phyloP scores from a whole-genome alignment of 441 rosid species.

The Theobroma grandiflorum region DNA sequence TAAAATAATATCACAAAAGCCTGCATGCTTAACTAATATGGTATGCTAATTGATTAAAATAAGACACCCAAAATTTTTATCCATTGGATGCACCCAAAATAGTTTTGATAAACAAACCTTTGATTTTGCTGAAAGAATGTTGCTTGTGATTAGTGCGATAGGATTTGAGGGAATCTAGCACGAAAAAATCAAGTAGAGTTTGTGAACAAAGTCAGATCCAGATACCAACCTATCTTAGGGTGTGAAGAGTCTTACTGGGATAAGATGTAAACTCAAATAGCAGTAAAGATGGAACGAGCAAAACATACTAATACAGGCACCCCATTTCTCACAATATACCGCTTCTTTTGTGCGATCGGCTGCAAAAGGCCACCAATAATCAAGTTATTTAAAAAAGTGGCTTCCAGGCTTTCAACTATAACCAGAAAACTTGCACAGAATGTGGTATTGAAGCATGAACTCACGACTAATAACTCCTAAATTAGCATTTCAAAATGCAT shows the following conservation, averaged over 20 bases:
- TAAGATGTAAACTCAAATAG: conserved; percentile 5
- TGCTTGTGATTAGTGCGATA: conserved; percentile 65
- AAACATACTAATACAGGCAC: conserved; percentile 72
- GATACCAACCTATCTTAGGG: conserved; percentile 23
- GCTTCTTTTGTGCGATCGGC: conserved; percentile 82
- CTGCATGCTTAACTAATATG: background rate
- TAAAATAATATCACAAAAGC: conserved; percentile 1
- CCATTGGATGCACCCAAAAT: background rate
- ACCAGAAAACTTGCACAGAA: background rate
- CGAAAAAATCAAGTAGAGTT: conserved; percentile 32
- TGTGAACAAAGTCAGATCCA: conserved; percentile 13
- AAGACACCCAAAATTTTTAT: background rate
- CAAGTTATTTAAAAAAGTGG: background rate
- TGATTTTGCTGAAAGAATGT: conserved; percentile 75
- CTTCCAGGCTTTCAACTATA: background rate
- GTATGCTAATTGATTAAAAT: background rate
- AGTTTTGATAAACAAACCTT: conserved; percentile 65
- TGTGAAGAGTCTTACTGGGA: background rate
- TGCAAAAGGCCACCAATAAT: conserved; percentile 44
- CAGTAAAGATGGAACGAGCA: conserved; percentile 27
- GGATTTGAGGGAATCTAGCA: conserved; percentile 88
- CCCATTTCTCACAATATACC: conserved; percentile 84
- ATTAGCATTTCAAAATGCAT: conserved; percentile 6
- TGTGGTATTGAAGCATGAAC: conserved; percentile 3
- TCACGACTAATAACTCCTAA: conserved; percentile 16